phyloP scores from a whole-genome alignment of 2,329 filamentous ascomycete genomes.

The Arachnopeziza araneosa region DNA sequence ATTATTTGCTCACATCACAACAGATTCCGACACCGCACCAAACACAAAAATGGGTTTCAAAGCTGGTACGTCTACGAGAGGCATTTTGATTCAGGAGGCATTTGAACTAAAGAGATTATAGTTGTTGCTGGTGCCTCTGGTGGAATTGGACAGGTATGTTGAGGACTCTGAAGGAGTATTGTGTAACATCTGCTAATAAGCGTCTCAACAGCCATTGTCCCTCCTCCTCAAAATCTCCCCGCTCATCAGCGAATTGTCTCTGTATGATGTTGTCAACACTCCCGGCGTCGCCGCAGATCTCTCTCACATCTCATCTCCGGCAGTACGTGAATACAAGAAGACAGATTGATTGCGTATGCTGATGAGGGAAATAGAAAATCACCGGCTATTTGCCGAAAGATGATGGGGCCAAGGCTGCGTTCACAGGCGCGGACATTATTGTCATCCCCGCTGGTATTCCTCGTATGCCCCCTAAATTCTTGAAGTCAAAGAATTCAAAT shows the following conservation, averaged over 20 bases:
- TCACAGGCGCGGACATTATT: slow-evolving; percentile 91
- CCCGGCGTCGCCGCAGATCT: slow-evolving; percentile 94
- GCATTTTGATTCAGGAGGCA: neutral
- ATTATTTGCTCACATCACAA: slow-evolving; percentile 14
- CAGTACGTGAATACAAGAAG: slow-evolving; percentile 49
- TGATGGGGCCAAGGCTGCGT: slow-evolving; percentile 77
- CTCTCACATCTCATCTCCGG: slow-evolving; percentile 90
- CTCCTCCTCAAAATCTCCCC: slow-evolving; percentile 90
- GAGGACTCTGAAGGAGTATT: neutral
- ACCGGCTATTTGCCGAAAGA: slow-evolving; percentile 83
- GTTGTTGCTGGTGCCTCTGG: slow-evolving; percentile 93
- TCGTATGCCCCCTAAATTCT: slow-evolving; percentile 55
- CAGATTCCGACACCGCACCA: slow-evolving; percentile 11
- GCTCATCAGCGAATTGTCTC: slow-evolving; percentile 82
- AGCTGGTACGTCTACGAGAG: slow-evolving; percentile 43
- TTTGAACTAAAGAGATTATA: slow-evolving; percentile 27
- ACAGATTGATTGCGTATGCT: slow-evolving; percentile 28
- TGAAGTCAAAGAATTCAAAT: neutral
- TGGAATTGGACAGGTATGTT: slow-evolving; percentile 90
- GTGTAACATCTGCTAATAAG: slow-evolving; percentile 13
- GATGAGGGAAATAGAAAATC: slow-evolving; percentile 58
- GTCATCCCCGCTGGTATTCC: slow-evolving; percentile 98
- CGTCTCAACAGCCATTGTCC: slow-evolving; percentile 69
- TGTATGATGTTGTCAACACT: slow-evolving; percentile 99
- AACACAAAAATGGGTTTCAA: slow-evolving; percentile 48